A percentile compares a stretch with the other conserved stretches of the same genome.
Evolutionary conservation across 495 filamentous ascomycete genomes (phyloP).

Genomic region (Daldinia decipiens): DNA sequence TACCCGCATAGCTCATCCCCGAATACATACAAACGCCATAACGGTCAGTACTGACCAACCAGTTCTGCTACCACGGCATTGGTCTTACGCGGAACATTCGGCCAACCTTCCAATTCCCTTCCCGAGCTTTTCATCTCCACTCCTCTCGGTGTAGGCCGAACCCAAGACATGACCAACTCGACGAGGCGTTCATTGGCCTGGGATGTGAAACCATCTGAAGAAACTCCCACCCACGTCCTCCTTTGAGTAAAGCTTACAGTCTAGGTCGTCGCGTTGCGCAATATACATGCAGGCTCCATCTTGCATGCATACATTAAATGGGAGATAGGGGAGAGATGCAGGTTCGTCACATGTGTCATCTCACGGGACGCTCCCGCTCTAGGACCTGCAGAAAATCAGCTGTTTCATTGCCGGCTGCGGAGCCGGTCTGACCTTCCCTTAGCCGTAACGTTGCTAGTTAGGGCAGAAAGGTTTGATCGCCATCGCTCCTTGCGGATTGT

Average conservation of each 20-base stretch:
- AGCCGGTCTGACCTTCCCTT: conserved; percentile 21
- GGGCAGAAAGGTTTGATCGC: conserved; percentile 6
- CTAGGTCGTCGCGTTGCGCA: conserved; percentile 25
- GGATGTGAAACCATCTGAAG: background rate
- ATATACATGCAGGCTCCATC: conserved; percentile 33
- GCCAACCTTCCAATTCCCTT: background rate
- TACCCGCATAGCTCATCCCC: conserved; percentile 44
- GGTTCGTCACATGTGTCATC: conserved; percentile 33
- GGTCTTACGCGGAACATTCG: background rate
- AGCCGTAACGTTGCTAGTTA: conserved; percentile 8
- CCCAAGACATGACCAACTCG: conserved; percentile 10
- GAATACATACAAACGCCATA: conserved; percentile 29
- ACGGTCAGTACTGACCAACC: conserved; percentile 17
- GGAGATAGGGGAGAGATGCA: background rate
- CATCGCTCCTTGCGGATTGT: conserved; percentile 13
- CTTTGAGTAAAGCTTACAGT: conserved; percentile 5
- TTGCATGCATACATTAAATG: conserved; percentile 13
- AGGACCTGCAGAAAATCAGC: conserved; percentile 34
- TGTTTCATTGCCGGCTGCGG: conserved; percentile 38
- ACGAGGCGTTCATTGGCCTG: conserved; percentile 10
- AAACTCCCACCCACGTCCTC: background rate
- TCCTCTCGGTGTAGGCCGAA: conserved; percentile 6
- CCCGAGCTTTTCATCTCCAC: conserved; percentile 2
- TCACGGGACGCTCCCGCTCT: conserved; percentile 35
- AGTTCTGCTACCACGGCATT: background rate